Conservation (phyloP, 2,329 filamentous ascomycete genomes). For the Leptographium lundbergii region DNA sequence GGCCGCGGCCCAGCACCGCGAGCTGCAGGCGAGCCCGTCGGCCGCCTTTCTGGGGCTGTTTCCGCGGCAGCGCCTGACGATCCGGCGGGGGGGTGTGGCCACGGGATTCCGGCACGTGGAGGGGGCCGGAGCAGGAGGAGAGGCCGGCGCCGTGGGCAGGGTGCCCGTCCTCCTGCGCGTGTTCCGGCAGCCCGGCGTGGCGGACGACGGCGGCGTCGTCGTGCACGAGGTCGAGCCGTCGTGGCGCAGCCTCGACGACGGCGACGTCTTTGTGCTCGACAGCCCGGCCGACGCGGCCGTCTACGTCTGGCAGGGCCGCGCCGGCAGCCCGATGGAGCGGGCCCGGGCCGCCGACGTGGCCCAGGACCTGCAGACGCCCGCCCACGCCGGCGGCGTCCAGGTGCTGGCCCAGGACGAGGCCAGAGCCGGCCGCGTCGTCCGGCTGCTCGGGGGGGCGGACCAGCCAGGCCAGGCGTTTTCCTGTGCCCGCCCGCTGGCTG, state of each 20-base stretch:
- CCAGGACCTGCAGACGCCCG: constrained; percentile 44
- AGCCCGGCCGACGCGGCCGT: constrained; percentile 47
- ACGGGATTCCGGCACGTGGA: constrained; percentile 55
- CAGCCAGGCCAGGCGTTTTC: constrained; percentile 22
- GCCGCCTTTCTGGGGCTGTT: constrained; percentile 49
- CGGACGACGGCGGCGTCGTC: constrained; percentile 35
- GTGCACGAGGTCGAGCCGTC: constrained; percentile 52
- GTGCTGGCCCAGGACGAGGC: constrained; percentile 50
- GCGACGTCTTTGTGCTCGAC: constrained; percentile 54
- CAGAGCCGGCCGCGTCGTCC: constrained; percentile 39
- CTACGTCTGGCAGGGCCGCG: constrained; percentile 56
- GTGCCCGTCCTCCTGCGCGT: constrained; percentile 43
- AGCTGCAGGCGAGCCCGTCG: constrained; percentile 46
- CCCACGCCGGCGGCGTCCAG: constrained; percentile 52
- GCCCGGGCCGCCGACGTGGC: constrained; percentile 55
- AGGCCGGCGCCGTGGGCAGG: not conserved
- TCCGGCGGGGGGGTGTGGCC: constrained; percentile 45
- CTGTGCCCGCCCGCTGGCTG: constrained; percentile 1
- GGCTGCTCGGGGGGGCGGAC: constrained; percentile 38
- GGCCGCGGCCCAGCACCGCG: constrained; percentile 50
- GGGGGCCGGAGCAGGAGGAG: not conserved
- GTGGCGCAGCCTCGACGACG: constrained; percentile 49
- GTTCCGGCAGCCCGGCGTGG: constrained; percentile 43
- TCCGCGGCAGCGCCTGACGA: constrained; percentile 37
- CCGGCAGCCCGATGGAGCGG: constrained; percentile 57